A percentile compares a stretch with the other conserved stretches of the same genome.
Evolutionary conservation across 2,329 filamentous ascomycete species (phyloP).

Genomic region (Bipolaris cookei): DNA sequence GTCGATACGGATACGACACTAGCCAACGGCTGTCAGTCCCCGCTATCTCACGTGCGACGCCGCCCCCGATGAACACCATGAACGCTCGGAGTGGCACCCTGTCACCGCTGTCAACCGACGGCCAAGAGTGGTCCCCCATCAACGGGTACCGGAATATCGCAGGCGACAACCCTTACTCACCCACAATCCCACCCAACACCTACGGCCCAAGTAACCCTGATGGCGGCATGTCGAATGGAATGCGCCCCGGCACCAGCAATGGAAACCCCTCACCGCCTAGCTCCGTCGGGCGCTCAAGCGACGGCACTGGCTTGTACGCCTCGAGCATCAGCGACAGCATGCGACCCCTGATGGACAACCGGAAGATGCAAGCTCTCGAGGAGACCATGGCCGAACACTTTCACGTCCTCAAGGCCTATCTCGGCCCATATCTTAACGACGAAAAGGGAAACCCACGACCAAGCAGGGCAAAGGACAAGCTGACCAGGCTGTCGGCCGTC

Average conservation of each 20-base stretch:
- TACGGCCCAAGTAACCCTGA: slow-evolving; percentile 47
- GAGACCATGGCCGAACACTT: slow-evolving; percentile 82
- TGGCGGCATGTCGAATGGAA: slow-evolving; percentile 61
- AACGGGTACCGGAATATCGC: slow-evolving; percentile 47
- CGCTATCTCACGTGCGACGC: slow-evolving; percentile 32
- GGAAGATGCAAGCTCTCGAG: slow-evolving; percentile 66
- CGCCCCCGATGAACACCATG: slow-evolving; percentile 29
- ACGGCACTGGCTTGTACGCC: slow-evolving; percentile 72
- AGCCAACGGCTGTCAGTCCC: slow-evolving; percentile 30
- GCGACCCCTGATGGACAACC: slow-evolving; percentile 61
- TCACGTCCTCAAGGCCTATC: slow-evolving; percentile 74
- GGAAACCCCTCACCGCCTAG: slow-evolving; percentile 81
- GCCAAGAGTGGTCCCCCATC: slow-evolving; percentile 52
- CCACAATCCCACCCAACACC: slow-evolving; percentile 43
- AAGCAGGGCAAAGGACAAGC: slow-evolving; percentile 92
- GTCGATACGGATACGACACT: slow-evolving; percentile 23
- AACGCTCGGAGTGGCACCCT: slow-evolving; percentile 49
- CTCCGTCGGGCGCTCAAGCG: slow-evolving; percentile 84
- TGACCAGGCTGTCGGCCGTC: slow-evolving; percentile 84
- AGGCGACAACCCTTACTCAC: slow-evolving; percentile 49
- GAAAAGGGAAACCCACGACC: slow-evolving; percentile 75
- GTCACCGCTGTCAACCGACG: slow-evolving; percentile 50
- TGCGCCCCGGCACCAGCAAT: slow-evolving; percentile 49
- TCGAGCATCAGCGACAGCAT: slow-evolving; percentile 56
- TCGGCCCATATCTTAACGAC: slow-evolving; percentile 73